A percentile compares a stretch with the other conserved stretches of the same genome.
Evolutionary conservation across 2,329 filamentous ascomycete species (phyloP).

Genomic region (Penicillium oxalicum): DNA sequence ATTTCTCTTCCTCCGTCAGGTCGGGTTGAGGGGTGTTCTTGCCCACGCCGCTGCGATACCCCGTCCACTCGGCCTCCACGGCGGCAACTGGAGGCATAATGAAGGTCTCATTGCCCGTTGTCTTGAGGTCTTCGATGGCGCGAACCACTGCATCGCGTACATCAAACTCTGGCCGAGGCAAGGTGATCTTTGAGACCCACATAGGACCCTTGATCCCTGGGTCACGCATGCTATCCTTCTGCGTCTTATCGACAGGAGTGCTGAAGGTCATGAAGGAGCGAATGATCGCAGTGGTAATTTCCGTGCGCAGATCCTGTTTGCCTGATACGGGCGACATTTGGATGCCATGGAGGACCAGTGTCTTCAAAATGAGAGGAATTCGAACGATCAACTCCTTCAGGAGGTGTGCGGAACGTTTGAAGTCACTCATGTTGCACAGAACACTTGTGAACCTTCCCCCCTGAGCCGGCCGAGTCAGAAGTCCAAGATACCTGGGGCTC

Average conservation of each 20-base stretch:
- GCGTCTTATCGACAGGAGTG: slow-evolving; percentile 55
- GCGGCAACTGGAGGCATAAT: slow-evolving; percentile 29
- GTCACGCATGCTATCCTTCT: slow-evolving; percentile 58
- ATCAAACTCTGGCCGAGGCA: slow-evolving; percentile 52
- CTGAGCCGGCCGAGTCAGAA: background rate
- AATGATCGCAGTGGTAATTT: slow-evolving; percentile 66
- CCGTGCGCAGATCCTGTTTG: slow-evolving; percentile 73
- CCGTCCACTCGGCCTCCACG: slow-evolving; percentile 45
- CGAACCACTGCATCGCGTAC: slow-evolving; percentile 34
- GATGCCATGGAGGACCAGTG: slow-evolving; percentile 45
- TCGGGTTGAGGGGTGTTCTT: slow-evolving; percentile 36
- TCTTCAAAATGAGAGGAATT: slow-evolving; percentile 41
- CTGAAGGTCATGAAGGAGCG: slow-evolving; percentile 54
- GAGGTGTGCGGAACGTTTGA: slow-evolving; percentile 21
- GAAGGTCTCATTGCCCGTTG: slow-evolving; percentile 34
- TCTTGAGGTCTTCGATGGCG: slow-evolving; percentile 37
- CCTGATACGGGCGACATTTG: slow-evolving; percentile 62
- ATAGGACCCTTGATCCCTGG: slow-evolving; percentile 68
- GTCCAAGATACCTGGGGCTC: too few species aligned
- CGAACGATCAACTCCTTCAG: slow-evolving; percentile 35
- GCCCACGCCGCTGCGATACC: slow-evolving; percentile 35
- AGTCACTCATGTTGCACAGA: slow-evolving; percentile 20
- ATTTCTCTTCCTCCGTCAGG: slow-evolving; percentile 41
- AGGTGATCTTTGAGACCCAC: slow-evolving; percentile 69
- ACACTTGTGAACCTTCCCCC: background rate